phyloP scores from a whole-genome alignment of 768 basidiomycete genomes.

The Tricholoma furcatifolium region DNA sequence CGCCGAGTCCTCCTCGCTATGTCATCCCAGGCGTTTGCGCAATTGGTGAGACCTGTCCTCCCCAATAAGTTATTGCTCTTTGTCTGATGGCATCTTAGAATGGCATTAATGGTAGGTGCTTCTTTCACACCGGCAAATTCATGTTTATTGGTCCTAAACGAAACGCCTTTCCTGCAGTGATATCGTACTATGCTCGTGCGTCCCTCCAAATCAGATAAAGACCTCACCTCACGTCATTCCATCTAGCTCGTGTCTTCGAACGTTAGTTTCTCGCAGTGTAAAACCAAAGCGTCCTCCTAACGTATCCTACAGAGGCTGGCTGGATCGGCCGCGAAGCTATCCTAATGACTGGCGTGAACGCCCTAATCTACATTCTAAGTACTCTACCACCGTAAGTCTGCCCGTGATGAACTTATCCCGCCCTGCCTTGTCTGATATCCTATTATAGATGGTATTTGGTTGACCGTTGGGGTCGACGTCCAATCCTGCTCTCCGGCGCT shows the following conservation, averaged over 20 bases:
- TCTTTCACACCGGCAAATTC: not conserved
- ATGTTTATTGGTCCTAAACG: not conserved
- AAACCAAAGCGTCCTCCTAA: constrained; percentile 5
- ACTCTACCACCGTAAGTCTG: constrained; percentile 81
- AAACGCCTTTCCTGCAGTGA: constrained; percentile 47
- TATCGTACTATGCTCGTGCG: constrained; percentile 93
- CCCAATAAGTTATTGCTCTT: not conserved
- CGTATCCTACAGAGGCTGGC: constrained; percentile 68
- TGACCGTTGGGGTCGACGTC: constrained; percentile 85
- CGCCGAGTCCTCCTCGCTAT: constrained; percentile 88
- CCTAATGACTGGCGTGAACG: constrained; percentile 94
- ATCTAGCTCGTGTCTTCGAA: constrained; percentile 84
- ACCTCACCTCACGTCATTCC: constrained; percentile 4
- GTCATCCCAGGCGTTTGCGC: constrained; percentile 68
- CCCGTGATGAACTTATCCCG: not conserved
- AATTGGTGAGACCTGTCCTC: constrained; percentile 14
- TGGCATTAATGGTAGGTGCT: constrained; percentile 79
- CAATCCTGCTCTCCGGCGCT: constrained; percentile 86
- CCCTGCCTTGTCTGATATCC: constrained; percentile 2
- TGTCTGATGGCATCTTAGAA: constrained; percentile 48
- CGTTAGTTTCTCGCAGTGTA: constrained; percentile 42
- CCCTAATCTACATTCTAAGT: constrained; percentile 74
- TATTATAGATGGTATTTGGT: constrained; percentile 83
- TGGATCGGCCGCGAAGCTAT: constrained; percentile 94
- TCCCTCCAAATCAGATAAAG: constrained; percentile 1